Percentiles rank a stretch among this genome's conserved stretches.
phyloP scores from a whole-genome alignment of 345 rosid species.

The Microcos paniculata region DNA sequence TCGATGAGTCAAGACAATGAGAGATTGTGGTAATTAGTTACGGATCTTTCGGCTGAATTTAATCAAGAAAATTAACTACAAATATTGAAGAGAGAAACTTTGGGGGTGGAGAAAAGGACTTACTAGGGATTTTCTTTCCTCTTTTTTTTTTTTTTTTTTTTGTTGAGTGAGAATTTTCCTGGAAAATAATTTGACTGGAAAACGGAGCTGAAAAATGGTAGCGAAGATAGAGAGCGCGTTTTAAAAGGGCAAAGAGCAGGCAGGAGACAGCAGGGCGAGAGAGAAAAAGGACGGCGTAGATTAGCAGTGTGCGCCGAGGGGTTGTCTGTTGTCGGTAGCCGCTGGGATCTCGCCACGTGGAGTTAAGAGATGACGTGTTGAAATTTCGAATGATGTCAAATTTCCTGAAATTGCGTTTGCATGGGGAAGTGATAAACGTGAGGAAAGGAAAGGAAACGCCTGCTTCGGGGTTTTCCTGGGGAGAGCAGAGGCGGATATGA shows the following conservation, averaged over 20 bases:
- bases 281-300: conserved; percentile 25
- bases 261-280: background rate
- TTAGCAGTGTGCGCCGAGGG: conserved; percentile 31
- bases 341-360: conserved; percentile 46
- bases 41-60: conserved; percentile 3
- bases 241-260: background rate
- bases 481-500: too few species aligned
- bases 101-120: background rate
- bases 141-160: too few species aligned
- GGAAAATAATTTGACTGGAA: conserved; percentile 2
- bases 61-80: background rate
- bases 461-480: too few species aligned
- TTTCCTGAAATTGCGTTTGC: background rate
- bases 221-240: background rate
- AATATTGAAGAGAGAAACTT: background rate
- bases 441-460: too few species aligned
- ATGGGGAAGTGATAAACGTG: background rate
- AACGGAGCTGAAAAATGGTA: background rate
- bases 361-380: background rate
- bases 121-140: background rate
- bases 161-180: background rate
- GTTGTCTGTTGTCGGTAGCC: conserved; percentile 58
- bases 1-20: background rate
- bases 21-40: background rate
- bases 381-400: background rate